A percentile compares a stretch with the other conserved stretches of the same genome.
phyloP scores from a whole-genome alignment of 1,284 basidiomycete genomes.

The Mycena sp. region DNA sequence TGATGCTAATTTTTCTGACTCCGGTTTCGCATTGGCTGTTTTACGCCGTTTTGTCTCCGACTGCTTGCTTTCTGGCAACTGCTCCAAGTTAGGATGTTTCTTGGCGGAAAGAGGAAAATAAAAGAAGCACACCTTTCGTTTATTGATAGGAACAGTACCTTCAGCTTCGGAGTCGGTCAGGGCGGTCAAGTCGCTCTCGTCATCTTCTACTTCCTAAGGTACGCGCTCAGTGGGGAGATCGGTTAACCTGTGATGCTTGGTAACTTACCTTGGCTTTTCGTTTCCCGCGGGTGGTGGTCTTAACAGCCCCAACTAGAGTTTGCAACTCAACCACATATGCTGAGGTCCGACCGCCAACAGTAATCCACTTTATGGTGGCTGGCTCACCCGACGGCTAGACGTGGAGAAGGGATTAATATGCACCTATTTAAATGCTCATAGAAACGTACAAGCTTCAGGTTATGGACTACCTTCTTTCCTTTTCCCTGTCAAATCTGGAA shows the following conservation, averaged over 20 bases:
- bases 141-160: slow-evolving; percentile 3
- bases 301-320: slow-evolving; percentile 23
- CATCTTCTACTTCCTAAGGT: slow-evolving; percentile 28
- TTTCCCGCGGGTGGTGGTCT: slow-evolving; percentile 24
- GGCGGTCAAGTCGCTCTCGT: slow-evolving; percentile 37
- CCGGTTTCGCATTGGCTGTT: no score
- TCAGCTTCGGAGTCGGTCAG: slow-evolving; percentile 37
- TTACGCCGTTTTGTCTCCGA: slow-evolving; percentile 10
- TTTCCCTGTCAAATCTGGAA: slow-evolving; percentile 62
- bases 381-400: slow-evolving; percentile 72
- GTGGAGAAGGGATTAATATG: slow-evolving; percentile 9
- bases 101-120: neutral
- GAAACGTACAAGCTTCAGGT: slow-evolving; percentile 60
- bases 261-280: slow-evolving; percentile 41
- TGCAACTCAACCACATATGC: slow-evolving; percentile 80
- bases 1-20: neutral
- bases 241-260: slow-evolving; percentile 55
- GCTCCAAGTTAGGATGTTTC: slow-evolving; percentile 19
- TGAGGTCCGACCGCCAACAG: slow-evolving; percentile 84
- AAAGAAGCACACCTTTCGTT: slow-evolving; percentile 16
- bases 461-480: slow-evolving; percentile 68
- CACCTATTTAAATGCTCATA: slow-evolving; percentile 6
- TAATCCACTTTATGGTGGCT: slow-evolving; percentile 81
- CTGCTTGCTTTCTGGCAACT: slow-evolving; percentile 17
- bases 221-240: slow-evolving; percentile 5